Conservation (phyloP, 2,329 filamentous ascomycete species). For the Hypocrella siamensis region DNA sequence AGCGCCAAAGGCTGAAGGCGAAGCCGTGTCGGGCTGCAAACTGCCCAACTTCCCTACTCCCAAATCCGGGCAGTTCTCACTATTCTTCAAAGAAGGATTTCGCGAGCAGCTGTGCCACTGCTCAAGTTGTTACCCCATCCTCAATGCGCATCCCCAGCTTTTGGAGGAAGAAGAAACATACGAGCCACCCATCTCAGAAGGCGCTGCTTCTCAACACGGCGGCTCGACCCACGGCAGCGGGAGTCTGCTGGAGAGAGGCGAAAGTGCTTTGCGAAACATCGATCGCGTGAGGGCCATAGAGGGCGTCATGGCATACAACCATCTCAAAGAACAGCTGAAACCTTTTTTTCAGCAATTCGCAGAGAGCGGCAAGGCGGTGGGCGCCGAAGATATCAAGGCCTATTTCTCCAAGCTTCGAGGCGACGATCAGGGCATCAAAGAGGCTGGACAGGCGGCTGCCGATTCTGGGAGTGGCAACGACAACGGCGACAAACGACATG, state of each 20-base stretch:
- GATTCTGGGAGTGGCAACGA: conserved; percentile 16
- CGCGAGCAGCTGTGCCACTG: conserved; percentile 74
- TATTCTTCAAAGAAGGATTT: conserved; percentile 72
- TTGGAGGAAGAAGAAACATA: conserved; percentile 91
- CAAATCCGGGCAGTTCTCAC: conserved; percentile 49
- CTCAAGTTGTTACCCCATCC: conserved; percentile 56
- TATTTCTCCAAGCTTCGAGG: conserved; percentile 92
- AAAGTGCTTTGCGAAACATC: conserved; percentile 80
- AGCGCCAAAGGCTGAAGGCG: conserved; percentile 1
- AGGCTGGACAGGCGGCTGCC: conserved; percentile 38
- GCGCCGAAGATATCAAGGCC: conserved; percentile 88
- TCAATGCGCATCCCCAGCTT: conserved; percentile 61
- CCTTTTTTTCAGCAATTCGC: conserved; percentile 88
- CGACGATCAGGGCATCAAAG: conserved; percentile 59
- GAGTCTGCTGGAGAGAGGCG: conserved; percentile 77
- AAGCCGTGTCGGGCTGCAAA: conserved; percentile 34
- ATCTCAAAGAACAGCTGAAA: conserved; percentile 91
- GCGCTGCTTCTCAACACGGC: conserved; percentile 36
- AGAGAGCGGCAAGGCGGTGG: conserved; percentile 73
- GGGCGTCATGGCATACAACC: conserved; percentile 96
- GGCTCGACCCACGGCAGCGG: conserved; percentile 55
- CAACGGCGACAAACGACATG: conserved; percentile 23
- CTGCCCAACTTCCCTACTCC: conserved; percentile 39
- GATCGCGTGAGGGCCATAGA: conserved; percentile 90
- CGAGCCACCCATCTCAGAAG: conserved; percentile 70